phyloP scores from a whole-genome alignment of 176 grass and related monocot genomes.

The Alloteropsis semialata region DNA sequence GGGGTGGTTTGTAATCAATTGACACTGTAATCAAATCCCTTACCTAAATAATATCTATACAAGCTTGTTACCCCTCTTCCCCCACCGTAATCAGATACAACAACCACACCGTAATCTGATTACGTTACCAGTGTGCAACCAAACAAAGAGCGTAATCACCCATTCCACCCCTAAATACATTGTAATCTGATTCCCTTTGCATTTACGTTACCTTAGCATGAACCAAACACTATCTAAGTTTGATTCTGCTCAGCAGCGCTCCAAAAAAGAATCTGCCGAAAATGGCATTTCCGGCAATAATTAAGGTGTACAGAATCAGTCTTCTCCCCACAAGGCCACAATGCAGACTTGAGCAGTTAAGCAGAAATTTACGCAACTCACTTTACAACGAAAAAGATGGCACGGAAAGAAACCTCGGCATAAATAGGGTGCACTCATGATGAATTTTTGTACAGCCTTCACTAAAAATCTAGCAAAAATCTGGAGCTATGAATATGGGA shows the following conservation, averaged over 20 bases:
- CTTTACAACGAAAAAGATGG: constrained; percentile 25
- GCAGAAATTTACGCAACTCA: background rate
- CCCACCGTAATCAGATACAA: too few species aligned
- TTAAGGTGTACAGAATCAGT: constrained; percentile 17
- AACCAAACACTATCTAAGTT: too few species aligned
- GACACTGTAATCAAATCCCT: too few species aligned
- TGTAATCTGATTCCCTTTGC: too few species aligned
- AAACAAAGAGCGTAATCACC: too few species aligned
- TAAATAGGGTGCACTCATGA: constrained; percentile 18
- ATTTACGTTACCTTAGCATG: too few species aligned
- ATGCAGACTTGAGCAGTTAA: constrained; percentile 34
- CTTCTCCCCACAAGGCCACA: background rate
- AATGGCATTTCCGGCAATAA: background rate
- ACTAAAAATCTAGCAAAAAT: constrained; percentile 40
- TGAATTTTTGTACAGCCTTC: constrained; percentile 29
- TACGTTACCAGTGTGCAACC: too few species aligned
- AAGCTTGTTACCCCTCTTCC: too few species aligned
- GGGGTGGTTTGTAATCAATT: too few species aligned
- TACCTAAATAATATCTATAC: too few species aligned
- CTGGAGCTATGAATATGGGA: constrained; percentile 33
- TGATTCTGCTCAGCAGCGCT: background rate
- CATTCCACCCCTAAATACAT: too few species aligned
- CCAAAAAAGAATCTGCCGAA: background rate
- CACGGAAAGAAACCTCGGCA: background rate
- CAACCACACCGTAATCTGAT: too few species aligned